Base-by-base conservation (phyloP, 805 yeast species). In the Saccharomycopsis sp. region DNA sequence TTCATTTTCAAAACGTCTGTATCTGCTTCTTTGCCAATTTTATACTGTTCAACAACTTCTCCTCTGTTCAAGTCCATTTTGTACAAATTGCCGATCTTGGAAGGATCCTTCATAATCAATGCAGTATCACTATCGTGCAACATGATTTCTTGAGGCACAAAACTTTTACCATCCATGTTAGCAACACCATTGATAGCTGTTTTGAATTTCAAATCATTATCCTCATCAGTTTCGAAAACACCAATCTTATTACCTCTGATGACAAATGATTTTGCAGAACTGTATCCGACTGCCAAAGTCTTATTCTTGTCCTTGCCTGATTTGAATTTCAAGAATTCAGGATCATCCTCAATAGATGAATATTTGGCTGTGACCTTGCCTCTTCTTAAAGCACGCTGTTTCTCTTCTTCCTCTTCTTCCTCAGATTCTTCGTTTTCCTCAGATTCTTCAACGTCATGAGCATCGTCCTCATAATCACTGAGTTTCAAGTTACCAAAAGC, bases 41-140 rank as follows among this genome's bases (percentile, higher is more conserved):
- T 62, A 92, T 94, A 87, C 54, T 84, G 92, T 55, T 87, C 95
- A n/a, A 87, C 80, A 39, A 87, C 69, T 53, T 77, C 66, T 10
- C 95, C 96, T 43, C 75, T 69, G 53, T 73, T 81, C 36, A 87
- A 59, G 61, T 87, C 96, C 86, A 86, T 72, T 50, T 75, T 72
- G 61, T 69, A 83, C 36, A 87, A 56, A 22, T 64, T 67, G 32
- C 66, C 61, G 17, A 53, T 53, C 30, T 67, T 60, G 3, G 58
- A 53, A 2, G 66, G 62, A 53, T 74, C 77, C 52, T 80, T 84
- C 50, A 87, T 54, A 21, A 87, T 65, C 68, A 87, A 68, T 0
- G 74, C 59, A 19, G 73, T 64, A 60, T 87, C 96, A 50, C 76
- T 77, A 52, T 74, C 73, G 54, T 85, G 94, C 36, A 87, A 64